Conservation (phyloP, 306 rosid genomes). For the Casuarina equisetifolia region DNA sequence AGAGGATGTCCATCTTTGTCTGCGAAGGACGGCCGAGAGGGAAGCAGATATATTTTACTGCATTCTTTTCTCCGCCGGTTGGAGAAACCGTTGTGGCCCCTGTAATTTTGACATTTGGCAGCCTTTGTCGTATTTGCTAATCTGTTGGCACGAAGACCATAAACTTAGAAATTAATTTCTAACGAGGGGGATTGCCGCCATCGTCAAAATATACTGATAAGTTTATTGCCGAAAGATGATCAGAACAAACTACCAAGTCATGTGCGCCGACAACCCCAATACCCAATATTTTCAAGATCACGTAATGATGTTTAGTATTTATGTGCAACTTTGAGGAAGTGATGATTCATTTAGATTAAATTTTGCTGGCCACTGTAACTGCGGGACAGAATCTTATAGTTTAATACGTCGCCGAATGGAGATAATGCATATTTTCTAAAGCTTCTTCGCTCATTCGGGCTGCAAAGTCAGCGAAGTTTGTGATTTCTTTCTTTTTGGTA, state of each 20-base stretch:
- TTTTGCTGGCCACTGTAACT: conserved; percentile 58
- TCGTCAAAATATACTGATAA: too few species aligned
- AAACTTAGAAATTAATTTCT: too few species aligned
- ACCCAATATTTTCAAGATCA: neutral
- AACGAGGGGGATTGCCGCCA: too few species aligned
- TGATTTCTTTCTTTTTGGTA: conserved; percentile 34
- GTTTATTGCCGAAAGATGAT: conserved; percentile 11
- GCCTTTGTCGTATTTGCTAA: too few species aligned
- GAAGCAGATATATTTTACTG: too few species aligned
- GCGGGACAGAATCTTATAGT: conserved; percentile 81
- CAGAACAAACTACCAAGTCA: neutral
- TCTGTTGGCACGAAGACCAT: too few species aligned
- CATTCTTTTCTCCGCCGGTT: too few species aligned
- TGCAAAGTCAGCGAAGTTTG: conserved; percentile 43
- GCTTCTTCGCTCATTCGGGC: conserved; percentile 47
- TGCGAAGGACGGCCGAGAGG: too few species aligned
- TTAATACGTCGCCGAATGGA: conserved; percentile 69
- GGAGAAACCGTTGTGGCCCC: too few species aligned
- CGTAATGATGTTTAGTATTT: neutral
- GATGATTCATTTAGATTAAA: neutral
- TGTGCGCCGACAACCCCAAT: too few species aligned
- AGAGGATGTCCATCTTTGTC: conserved; percentile 38
- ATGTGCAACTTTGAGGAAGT: neutral
- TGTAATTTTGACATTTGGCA: too few species aligned
- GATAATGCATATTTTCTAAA: conserved; percentile 69